Evolutionary conservation across 495 filamentous ascomycete genomes (phyloP).

Genomic region (Tuber calosporum): DNA sequence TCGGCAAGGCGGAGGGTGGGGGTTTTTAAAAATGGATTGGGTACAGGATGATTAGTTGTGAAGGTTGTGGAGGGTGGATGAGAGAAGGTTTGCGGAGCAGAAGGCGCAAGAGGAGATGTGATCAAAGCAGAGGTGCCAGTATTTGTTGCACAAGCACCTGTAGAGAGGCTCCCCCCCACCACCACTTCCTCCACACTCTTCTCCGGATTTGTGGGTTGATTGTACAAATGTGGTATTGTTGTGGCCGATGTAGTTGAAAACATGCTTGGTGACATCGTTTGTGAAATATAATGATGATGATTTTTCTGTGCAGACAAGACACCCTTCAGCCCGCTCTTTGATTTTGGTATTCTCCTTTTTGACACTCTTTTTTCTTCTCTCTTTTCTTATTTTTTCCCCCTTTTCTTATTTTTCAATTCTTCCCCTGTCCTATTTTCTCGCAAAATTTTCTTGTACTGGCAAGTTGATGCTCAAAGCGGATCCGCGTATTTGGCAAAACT

Average conservation of each 20-base stretch:
- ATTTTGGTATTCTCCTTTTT: not conserved
- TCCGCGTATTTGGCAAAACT: not conserved
- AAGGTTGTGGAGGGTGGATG: not conserved
- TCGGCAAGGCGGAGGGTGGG: constrained; percentile 25
- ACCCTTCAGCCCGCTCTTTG: not conserved
- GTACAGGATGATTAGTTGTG: constrained; percentile 11
- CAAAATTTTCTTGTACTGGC: not conserved
- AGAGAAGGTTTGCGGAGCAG: not conserved
- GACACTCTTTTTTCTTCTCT: not conserved
- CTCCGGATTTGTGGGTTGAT: not conserved
- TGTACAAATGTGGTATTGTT: not conserved
- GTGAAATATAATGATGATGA: not conserved
- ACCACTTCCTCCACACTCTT: not conserved
- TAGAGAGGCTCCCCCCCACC: not conserved
- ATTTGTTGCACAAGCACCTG: constrained; percentile 5
- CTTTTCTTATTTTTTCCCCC: not conserved
- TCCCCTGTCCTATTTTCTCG: not conserved
- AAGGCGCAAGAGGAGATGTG: not conserved
- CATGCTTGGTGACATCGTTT: not conserved
- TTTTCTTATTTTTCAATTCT: not conserved
- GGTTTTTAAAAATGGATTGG: constrained; percentile 11
- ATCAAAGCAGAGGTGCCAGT: not conserved
- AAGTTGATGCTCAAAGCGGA: not conserved
- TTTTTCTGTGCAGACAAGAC: not conserved
- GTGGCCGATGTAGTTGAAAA: not conserved